These are phyloP conservation scores for Alternaria triticimaculans DNA, from an alignment of 2,329 filamentous ascomycete species.

Conservation along the genomic window DNA sequence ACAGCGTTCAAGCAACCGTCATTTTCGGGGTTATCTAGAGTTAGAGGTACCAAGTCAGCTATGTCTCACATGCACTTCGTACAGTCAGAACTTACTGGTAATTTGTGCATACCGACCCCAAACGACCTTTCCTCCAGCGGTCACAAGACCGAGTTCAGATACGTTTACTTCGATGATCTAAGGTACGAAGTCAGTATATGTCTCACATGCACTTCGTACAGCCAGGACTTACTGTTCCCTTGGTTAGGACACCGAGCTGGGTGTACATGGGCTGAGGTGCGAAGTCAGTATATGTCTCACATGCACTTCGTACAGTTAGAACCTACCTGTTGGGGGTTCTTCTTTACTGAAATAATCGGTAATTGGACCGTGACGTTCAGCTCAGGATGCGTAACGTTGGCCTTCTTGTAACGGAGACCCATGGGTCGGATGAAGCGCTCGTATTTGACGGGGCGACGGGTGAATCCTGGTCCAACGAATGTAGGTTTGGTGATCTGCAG, in stretches of 20 bases:
- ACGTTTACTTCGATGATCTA: slow-evolving; percentile 87
- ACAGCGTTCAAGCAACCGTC: slow-evolving; percentile 49
- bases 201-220: too few relatives aligned
- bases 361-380: slow-evolving; percentile 87
- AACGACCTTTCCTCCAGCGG: slow-evolving; percentile 79
- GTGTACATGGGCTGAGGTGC: slow-evolving; percentile 75
- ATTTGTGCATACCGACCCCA: slow-evolving; percentile 47
- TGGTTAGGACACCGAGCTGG: slow-evolving; percentile 78
- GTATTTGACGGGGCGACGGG: slow-evolving; percentile 82
- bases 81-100: slow-evolving; percentile 21
- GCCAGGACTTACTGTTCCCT: too few relatives aligned
- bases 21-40: slow-evolving; percentile 45
- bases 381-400: slow-evolving; percentile 76
- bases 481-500: slow-evolving; percentile 84
- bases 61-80: too few relatives aligned
- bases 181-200: too few relatives aligned
- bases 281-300: background rate
- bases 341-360: slow-evolving; percentile 69
- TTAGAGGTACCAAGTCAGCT: too few relatives aligned
- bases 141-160: slow-evolving; percentile 87
- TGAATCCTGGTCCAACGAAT: slow-evolving; percentile 92
- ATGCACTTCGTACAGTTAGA: background rate
- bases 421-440: slow-evolving; percentile 55
- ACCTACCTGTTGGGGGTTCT: slow-evolving; percentile 73
- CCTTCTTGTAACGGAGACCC: slow-evolving; percentile 81